Percentiles rank a stretch among this genome's conserved stretches.
phyloP scores from a whole-genome alignment of 2,329 filamentous ascomycete species.

The Cladosporium sp. region DNA sequence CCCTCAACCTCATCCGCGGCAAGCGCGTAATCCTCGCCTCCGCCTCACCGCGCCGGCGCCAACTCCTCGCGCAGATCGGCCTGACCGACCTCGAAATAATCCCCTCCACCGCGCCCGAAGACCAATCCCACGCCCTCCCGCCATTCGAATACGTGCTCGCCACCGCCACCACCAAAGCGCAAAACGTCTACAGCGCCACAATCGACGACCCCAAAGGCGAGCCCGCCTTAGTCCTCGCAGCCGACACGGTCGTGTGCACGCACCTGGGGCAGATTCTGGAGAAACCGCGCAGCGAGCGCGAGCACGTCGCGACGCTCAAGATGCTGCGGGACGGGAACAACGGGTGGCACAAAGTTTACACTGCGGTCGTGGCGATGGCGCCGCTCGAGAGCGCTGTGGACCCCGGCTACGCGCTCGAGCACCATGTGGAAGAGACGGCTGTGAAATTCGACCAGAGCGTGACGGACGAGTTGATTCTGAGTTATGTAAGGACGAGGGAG shows the following conservation, averaged over 20 bases:
- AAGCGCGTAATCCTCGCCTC: slow-evolving; percentile 88
- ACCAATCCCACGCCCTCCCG: slow-evolving; percentile 74
- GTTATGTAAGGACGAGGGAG: slow-evolving; percentile 79
- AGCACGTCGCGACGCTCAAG: slow-evolving; percentile 82
- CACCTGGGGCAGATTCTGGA: slow-evolving; percentile 75
- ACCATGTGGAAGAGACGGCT: slow-evolving; percentile 81
- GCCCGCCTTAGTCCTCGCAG: slow-evolving; percentile 79
- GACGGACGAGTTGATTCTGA: slow-evolving; percentile 77
- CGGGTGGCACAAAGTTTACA: slow-evolving; percentile 72
- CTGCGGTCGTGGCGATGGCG: slow-evolving; percentile 76
- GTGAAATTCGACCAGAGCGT: slow-evolving; percentile 75
- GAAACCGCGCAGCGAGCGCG: slow-evolving; percentile 77
- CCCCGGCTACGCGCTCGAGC: slow-evolving; percentile 81
- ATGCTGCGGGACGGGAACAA: slow-evolving; percentile 66
- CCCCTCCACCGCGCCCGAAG: slow-evolving; percentile 78
- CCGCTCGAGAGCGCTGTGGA: slow-evolving; percentile 75
- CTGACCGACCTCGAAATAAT: slow-evolving; percentile 77
- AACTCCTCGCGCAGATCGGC: slow-evolving; percentile 76
- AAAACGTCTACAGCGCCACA: slow-evolving; percentile 64
- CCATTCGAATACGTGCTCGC: slow-evolving; percentile 89
- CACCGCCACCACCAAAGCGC: slow-evolving; percentile 79
- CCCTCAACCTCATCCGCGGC: slow-evolving; percentile 69
- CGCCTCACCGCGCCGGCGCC: slow-evolving; percentile 76
- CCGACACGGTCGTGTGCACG: slow-evolving; percentile 85
- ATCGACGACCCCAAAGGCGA: slow-evolving; percentile 59